Evolutionary conservation across 352 stramenopile species (phyloP).

Genomic region (Globisporangium polare): DNA sequence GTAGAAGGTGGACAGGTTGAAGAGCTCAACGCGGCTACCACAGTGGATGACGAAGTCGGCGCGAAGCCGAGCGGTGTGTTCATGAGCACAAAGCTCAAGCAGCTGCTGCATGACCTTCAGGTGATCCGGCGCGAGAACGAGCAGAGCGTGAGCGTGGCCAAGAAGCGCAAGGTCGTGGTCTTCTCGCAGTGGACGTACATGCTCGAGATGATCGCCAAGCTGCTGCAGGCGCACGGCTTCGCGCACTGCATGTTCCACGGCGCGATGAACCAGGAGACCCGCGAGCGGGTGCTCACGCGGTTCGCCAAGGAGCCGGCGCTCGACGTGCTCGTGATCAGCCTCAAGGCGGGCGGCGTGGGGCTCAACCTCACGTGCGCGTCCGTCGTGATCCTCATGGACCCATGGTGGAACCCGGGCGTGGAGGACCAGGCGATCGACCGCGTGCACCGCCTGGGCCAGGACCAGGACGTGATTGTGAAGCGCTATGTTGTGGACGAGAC

Average conservation of each 20-base stretch:
- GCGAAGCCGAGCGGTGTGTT: slow-evolving; percentile 25
- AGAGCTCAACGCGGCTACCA: neutral
- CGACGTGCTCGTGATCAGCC: slow-evolving; percentile 83
- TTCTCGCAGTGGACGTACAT: slow-evolving; percentile 91
- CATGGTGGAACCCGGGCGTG: slow-evolving; percentile 93
- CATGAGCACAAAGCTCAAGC: slow-evolving; percentile 65
- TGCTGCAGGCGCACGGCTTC: slow-evolving; percentile 51
- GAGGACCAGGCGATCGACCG: slow-evolving; percentile 94
- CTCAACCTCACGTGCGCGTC: slow-evolving; percentile 90
- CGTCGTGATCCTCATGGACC: slow-evolving; percentile 87
- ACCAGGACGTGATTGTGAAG: slow-evolving; percentile 81
- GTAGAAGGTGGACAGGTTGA: neutral
- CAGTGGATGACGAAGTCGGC: neutral
- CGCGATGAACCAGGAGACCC: slow-evolving; percentile 55
- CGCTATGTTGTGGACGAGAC: slow-evolving; percentile 87
- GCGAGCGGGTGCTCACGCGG: slow-evolving; percentile 58
- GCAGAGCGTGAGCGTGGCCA: slow-evolving; percentile 9
- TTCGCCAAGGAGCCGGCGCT: slow-evolving; percentile 58
- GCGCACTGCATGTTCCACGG: slow-evolving; percentile 72
- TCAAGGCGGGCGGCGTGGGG: slow-evolving; percentile 87
- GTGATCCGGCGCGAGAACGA: slow-evolving; percentile 52
- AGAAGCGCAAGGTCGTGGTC: slow-evolving; percentile 80
- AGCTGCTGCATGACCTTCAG: slow-evolving; percentile 62
- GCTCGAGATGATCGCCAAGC: slow-evolving; percentile 73
- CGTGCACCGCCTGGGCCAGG: slow-evolving; percentile 87